phyloP scores from a whole-genome alignment of 805 yeast species.

The Clavispora asparagi region DNA sequence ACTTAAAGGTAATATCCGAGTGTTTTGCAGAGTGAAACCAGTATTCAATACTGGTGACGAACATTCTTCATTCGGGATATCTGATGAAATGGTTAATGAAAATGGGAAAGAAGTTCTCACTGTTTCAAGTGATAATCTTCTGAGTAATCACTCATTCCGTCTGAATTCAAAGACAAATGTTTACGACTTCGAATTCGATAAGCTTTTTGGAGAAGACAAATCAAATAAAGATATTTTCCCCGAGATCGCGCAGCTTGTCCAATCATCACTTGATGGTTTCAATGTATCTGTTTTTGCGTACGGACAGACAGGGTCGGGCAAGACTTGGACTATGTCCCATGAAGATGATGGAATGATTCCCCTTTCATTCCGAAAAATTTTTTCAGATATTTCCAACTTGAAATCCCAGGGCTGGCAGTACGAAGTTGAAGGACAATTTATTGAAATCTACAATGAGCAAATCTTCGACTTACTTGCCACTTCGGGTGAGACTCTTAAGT shows the following conservation, averaged over 20 bases:
- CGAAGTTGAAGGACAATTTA: constrained; percentile 62
- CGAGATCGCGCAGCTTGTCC: constrained; percentile 82
- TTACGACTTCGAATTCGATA: constrained; percentile 63
- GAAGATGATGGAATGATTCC: constrained; percentile 76
- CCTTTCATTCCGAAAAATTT: constrained; percentile 65
- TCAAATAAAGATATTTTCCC: constrained; percentile 66
- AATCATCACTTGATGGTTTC: constrained; percentile 63
- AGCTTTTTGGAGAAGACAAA: constrained; percentile 54
- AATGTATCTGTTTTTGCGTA: constrained; percentile 94
- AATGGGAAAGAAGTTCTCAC: constrained; percentile 32
- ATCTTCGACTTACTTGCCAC: constrained; percentile 60
- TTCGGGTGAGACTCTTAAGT: constrained; percentile 27
- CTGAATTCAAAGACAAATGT: constrained; percentile 5
- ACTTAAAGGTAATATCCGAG: constrained; percentile 86
- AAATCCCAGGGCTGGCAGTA: constrained; percentile 59
- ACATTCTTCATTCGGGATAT: constrained; percentile 11
- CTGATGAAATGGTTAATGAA: constrained; percentile 24
- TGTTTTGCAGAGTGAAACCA: constrained; percentile 83
- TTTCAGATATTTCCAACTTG: constrained; percentile 46
- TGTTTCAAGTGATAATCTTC: constrained; percentile 18
- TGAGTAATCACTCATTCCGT: constrained; percentile 25
- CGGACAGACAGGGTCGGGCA: constrained; percentile 93
- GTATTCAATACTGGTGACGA: constrained; percentile 13
- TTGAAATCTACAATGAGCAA: constrained; percentile 86
- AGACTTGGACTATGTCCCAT: constrained; percentile 83